These are phyloP conservation scores for Curvularia spicifera DNA, from an alignment of 2,329 filamentous ascomycete genomes.

Conservation along the genomic window DNA sequence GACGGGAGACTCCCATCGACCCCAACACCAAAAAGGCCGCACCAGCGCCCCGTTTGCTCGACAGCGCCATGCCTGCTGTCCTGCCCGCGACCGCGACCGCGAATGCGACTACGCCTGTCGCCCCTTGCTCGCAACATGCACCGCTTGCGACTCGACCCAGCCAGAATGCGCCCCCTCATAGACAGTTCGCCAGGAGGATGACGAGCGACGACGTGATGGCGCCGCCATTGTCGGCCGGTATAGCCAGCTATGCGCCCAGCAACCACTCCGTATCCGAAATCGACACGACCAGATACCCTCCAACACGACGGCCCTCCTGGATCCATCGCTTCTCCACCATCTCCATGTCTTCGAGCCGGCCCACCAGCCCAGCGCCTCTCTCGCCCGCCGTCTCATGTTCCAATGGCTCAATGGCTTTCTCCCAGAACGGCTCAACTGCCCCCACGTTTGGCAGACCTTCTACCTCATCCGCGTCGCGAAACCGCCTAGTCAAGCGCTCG, in stretches of 20 bases:
- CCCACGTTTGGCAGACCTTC: conserved; percentile 63
- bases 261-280: conserved; percentile 36
- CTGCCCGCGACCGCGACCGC: conserved; percentile 27
- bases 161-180: conserved; percentile 40
- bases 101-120: conserved; percentile 29
- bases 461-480: conserved; percentile 61
- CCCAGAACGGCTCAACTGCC: conserved; percentile 62
- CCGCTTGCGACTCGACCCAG: conserved; percentile 34
- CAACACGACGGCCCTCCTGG: conserved; percentile 65
- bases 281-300: conserved; percentile 33
- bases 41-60: conserved; percentile 41
- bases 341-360: conserved; percentile 67
- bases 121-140: conserved; percentile 36
- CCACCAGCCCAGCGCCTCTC: conserved; percentile 69
- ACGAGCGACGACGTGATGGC: conserved; percentile 36
- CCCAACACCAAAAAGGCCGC: conserved; percentile 50
- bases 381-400: conserved; percentile 71
- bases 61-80: conserved; percentile 37
- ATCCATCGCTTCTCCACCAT: conserved; percentile 72
- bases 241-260: conserved; percentile 30
- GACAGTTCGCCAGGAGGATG: conserved; percentile 45
- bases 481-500: conserved; percentile 79
- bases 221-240: conserved; percentile 25
- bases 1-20: conserved; percentile 56
- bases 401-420: conserved; percentile 60